A percentile compares a stretch with the other conserved stretches of the same genome.
These are phyloP conservation scores for Saccharomycopsis selenospora DNA, from an alignment of 805 yeast species.

Conservation along the genomic window DNA sequence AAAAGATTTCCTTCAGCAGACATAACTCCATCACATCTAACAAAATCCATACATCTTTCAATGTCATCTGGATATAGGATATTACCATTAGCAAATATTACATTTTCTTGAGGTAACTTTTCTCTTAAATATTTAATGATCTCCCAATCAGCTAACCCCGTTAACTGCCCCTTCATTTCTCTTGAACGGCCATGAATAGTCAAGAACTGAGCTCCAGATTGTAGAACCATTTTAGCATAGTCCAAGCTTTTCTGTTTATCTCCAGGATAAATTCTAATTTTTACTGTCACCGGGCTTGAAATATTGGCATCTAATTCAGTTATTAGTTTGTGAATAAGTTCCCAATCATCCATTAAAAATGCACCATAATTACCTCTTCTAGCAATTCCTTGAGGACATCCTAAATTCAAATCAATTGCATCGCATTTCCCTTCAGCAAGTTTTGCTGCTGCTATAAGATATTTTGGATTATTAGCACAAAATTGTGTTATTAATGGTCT, in stretches of 20 bases:
- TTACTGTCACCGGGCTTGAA: conserved; percentile 88
- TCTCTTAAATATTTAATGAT: conserved; percentile 68
- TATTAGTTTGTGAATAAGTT: conserved; percentile 62
- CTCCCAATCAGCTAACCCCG: conserved; percentile 94
- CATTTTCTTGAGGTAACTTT: conserved; percentile 50
- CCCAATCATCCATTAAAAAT: conserved; percentile 97
- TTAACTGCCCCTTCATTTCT: conserved; percentile 94
- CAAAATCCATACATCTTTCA: conserved; percentile 52
- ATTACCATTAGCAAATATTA: conserved; percentile 91
- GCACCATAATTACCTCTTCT: conserved; percentile 92
- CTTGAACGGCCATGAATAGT: conserved; percentile 95
- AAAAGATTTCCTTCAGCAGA: conserved; percentile 92
- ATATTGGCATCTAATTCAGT: conserved; percentile 66
- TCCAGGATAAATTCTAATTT: conserved; percentile 74
- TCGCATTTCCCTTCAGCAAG: conserved; percentile 79
- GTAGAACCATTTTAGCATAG: conserved; percentile 82
- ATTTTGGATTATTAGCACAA: conserved; percentile 93
- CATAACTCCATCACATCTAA: conserved; percentile 88
- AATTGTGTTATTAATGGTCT: conserved; percentile 91
- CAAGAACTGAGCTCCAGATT: conserved; percentile 92
- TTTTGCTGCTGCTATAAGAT: conserved; percentile 72
- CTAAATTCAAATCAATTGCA: conserved; percentile 91
- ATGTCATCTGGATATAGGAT: conserved; percentile 85
- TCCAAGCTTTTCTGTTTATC: conserved; percentile 67
- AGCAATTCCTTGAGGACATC: conserved; percentile 99